These are phyloP conservation scores for Trifolium repens DNA, from an alignment of 306 rosid genomes.

Conservation along the genomic window DNA sequence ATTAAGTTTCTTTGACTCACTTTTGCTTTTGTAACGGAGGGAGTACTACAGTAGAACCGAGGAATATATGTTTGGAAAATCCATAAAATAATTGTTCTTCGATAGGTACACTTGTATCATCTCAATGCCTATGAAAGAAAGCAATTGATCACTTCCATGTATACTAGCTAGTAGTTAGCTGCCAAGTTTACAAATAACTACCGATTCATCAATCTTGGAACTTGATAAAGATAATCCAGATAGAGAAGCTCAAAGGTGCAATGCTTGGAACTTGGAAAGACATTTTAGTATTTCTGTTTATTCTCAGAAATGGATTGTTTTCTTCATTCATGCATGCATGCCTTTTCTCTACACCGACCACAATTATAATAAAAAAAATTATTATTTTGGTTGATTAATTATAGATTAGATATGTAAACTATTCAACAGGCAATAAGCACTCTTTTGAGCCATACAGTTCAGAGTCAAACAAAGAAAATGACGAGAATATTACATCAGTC, in stretches of 20 bases:
- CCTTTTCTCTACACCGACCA: too few relatives aligned
- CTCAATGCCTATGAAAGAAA: neutral
- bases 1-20: too few relatives aligned
- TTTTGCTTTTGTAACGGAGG: too few relatives aligned
- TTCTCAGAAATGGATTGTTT: too few relatives aligned
- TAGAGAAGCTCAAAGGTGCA: neutral
- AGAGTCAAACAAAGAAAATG: too few relatives aligned
- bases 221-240: neutral
- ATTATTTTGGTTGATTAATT: too few relatives aligned
- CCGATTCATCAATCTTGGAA: neutral
- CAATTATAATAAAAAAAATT: too few relatives aligned
- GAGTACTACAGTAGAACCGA: neutral
- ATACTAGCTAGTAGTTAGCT: neutral
- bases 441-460: too few relatives aligned
- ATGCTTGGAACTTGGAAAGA: neutral
- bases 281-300: neutral
- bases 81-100: neutral
- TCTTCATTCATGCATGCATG: too few relatives aligned
- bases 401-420: too few relatives aligned
- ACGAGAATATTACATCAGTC: too few relatives aligned
- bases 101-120: neutral
- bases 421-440: too few relatives aligned
- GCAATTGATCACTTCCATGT: conserved; percentile 1
- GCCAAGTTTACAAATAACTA: neutral
- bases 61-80: neutral